Evolutionary conservation across 768 basidiomycete species (phyloP), one percentile per base, ranked within the genome.

Genomic region (Pholiota microspora): DNA sequence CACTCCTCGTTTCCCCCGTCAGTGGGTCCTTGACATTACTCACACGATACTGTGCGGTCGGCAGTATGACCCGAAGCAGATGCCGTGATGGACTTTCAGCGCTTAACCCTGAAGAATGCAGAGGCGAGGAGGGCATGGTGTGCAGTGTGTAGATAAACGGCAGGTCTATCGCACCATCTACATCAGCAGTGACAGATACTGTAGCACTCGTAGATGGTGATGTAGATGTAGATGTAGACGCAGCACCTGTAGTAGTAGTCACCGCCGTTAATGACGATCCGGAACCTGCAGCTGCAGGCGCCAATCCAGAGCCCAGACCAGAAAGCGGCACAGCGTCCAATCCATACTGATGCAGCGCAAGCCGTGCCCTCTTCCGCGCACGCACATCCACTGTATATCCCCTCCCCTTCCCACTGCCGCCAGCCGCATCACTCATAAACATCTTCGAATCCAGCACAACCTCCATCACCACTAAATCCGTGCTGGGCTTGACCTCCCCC

Each of bases 1-100:
- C 80, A 15, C 73, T 74, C 42, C 78, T 78, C 51, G 74, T 77
- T 71, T 86, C 83, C 13, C 86, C 88, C 23, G 88, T 89, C 57
- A 96, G 72, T 8, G 94, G 94, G 69, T 96, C 92, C 45, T 80
- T 74, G 31, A 95, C 80, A 2, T 88, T 86, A 28, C 86, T 81
- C 42, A 85, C 80, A 66, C 87, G 83, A 64, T 85, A 92, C 57
- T 86, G 88, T 16, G 90, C 86, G 1, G 92, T 96, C 2, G 94
- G 94, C 15, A 97, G 70, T 34, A 80, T 83, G 49, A 98, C 62
- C 46, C 91, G 78, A 12, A 98, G 59, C 44, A 97, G 70, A 69
- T 97, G 93, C 42, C 92, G 80, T 53, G 83, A 81, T 32, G 86
- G 74, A 24, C 76, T 80, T 13, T 73, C 77, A 7, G 71, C 68